Conservation (phyloP, 169 alveolate species). For the Perkinsus chesapeaki region DNA sequence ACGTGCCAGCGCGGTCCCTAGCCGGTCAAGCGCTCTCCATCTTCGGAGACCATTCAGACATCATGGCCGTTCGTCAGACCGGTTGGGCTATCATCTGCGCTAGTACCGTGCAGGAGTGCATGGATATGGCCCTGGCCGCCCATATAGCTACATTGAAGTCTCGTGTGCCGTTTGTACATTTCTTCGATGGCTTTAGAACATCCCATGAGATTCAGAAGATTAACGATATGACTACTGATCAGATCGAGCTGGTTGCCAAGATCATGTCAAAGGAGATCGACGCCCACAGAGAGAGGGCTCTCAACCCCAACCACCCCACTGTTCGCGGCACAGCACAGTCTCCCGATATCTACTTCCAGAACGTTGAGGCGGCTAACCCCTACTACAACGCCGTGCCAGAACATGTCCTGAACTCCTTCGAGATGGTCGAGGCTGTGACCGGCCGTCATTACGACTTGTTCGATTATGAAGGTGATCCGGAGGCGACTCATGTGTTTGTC, state of each 20-base stretch:
- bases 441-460: slow-evolving; percentile 42
- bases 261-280: neutral
- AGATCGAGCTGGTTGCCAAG: neutral
- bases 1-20: slow-evolving; percentile 45
- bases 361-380: slow-evolving; percentile 42
- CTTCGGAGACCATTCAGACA: slow-evolving; percentile 51
- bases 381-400: slow-evolving; percentile 43
- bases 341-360: slow-evolving; percentile 44
- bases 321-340: slow-evolving; percentile 51
- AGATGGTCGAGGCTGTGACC: slow-evolving; percentile 26
- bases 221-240: slow-evolving; percentile 5
- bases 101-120: slow-evolving; percentile 43
- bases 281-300: slow-evolving; percentile 19
- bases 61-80: slow-evolving; percentile 47
- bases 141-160: slow-evolving; percentile 41
- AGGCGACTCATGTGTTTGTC: slow-evolving; percentile 34
- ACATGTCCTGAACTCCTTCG: slow-evolving; percentile 34
- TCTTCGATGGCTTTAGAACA: slow-evolving; percentile 51
- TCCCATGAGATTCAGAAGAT: slow-evolving; percentile 45
- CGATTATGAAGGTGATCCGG: slow-evolving; percentile 39
- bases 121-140: slow-evolving; percentile 42
- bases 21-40: slow-evolving; percentile 52
- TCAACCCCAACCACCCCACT: slow-evolving; percentile 50
- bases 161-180: slow-evolving; percentile 46
- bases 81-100: slow-evolving; percentile 53